Evolutionary conservation across 2,329 filamentous ascomycete genomes (phyloP).

Genomic region (Aspergillus sp.): DNA sequence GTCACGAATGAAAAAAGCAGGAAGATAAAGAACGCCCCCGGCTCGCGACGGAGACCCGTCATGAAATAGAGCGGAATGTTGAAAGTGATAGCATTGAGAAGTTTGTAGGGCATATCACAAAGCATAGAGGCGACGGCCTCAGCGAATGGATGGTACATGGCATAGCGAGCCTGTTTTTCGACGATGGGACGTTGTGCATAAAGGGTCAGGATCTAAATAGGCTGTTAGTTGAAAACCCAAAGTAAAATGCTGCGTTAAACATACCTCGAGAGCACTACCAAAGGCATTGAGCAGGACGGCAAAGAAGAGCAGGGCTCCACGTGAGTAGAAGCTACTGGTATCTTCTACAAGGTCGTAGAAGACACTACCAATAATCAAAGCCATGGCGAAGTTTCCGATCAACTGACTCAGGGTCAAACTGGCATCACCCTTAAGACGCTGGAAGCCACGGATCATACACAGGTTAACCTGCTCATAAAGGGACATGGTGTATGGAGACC

Average conservation of each 20-base stretch:
- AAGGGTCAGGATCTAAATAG: constrained; percentile 69
- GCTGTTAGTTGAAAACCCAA: constrained; percentile 14
- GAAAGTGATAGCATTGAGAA: constrained; percentile 72
- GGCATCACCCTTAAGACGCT: constrained; percentile 73
- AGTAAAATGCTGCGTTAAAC: background rate
- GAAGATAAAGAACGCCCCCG: constrained; percentile 83
- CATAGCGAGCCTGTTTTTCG: constrained; percentile 84
- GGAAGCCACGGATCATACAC: constrained; percentile 78
- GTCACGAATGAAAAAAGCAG: constrained; percentile 71
- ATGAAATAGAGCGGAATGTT: constrained; percentile 85
- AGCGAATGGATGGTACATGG: constrained; percentile 83
- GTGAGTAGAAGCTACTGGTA: constrained; percentile 74
- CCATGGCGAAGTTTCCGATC: constrained; percentile 70
- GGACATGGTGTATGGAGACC: constrained; percentile 82
- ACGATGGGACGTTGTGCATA: constrained; percentile 90
- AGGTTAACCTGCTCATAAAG: constrained; percentile 72
- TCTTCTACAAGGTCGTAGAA: constrained; percentile 71
- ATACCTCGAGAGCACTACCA: constrained; percentile 70
- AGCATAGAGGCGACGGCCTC: constrained; percentile 88
- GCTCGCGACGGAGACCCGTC: constrained; percentile 72
- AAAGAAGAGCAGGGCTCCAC: constrained; percentile 82
- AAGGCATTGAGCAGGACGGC: constrained; percentile 85
- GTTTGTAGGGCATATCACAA: constrained; percentile 80
- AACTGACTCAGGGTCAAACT: constrained; percentile 68
- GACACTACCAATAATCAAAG: constrained; percentile 75